Conservation (phyloP, 2,329 filamentous ascomycete species). For the Pseudogymnoascus sp. region DNA sequence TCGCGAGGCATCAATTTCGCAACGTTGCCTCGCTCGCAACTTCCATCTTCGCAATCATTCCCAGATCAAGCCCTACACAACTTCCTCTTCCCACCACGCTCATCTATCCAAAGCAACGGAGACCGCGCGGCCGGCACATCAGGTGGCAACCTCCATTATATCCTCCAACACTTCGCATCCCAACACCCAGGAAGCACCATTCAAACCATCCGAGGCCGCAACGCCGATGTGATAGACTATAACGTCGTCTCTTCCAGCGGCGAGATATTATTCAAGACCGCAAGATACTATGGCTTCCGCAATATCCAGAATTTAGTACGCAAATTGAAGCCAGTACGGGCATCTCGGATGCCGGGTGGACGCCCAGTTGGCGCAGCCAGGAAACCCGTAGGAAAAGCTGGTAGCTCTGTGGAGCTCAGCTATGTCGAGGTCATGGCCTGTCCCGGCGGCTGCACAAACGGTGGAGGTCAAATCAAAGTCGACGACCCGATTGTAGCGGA, state of each 20-base stretch:
- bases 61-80: constrained; percentile 61
- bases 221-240: constrained; percentile 87
- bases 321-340: constrained; percentile 72
- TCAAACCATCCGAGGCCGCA: constrained; percentile 66
- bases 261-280: constrained; percentile 63
- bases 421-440: constrained; percentile 99
- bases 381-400: constrained; percentile 40
- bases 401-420: constrained; percentile 58
- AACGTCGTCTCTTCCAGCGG: constrained; percentile 50
- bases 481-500: constrained; percentile 61
- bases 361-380: constrained; percentile 49
- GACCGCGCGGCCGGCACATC: constrained; percentile 63
- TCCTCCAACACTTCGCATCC: constrained; percentile 66
- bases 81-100: constrained; percentile 62
- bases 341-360: constrained; percentile 72
- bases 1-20: constrained; percentile 73
- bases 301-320: constrained; percentile 98
- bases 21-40: constrained; percentile 50
- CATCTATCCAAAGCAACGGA: constrained; percentile 35
- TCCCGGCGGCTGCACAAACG: constrained; percentile 96
- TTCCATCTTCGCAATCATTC: constrained; percentile 49
- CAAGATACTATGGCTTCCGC: constrained; percentile 92
- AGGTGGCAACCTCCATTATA: constrained; percentile 80
- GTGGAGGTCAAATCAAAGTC: constrained; percentile 88
- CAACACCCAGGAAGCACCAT: constrained; percentile 65